A percentile compares a stretch with the other conserved stretches of the same genome.
These are phyloP conservation scores for Malassezia sp. DNA, from an alignment of 1,284 basidiomycete species.

Conservation along the genomic window DNA sequence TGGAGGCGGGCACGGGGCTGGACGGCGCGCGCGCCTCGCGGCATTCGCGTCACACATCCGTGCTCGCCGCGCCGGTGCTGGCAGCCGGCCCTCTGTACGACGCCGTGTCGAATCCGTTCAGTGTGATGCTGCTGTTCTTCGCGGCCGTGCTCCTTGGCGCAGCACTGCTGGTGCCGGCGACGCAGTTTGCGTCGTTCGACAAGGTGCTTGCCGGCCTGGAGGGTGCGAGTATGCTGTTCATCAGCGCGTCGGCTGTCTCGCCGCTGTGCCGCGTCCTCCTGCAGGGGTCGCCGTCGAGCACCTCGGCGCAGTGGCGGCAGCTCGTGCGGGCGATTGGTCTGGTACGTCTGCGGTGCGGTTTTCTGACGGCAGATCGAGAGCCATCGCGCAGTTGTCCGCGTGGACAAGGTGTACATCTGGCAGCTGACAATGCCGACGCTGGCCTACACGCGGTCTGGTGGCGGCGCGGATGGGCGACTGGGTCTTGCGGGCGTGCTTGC, in stretches of 20 bases:
- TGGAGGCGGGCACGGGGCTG: constrained; percentile 20
- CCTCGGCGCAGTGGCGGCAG: constrained; percentile 18
- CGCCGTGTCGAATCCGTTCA: constrained; percentile 41
- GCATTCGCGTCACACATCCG: constrained; percentile 21
- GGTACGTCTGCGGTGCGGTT: too few relatives aligned
- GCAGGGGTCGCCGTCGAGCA: constrained; percentile 30
- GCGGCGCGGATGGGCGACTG: constrained; percentile 14
- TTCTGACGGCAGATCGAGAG: too few relatives aligned
- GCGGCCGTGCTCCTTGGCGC: constrained; percentile 27
- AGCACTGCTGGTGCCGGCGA: constrained; percentile 27
- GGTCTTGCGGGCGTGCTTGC: constrained; percentile 20
- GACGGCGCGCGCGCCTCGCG: constrained; percentile 7
- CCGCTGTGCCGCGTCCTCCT: constrained; percentile 39
- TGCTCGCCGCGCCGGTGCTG: constrained; percentile 23
- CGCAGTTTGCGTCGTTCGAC: constrained; percentile 41
- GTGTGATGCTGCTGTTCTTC: constrained; percentile 42
- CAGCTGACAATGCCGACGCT: constrained; percentile 41
- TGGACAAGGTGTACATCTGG: constrained; percentile 35
- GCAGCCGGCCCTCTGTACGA: constrained; percentile 20
- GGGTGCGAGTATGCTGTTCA: constrained; percentile 37
- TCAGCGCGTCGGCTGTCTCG: constrained; percentile 33
- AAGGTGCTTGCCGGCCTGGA: constrained; percentile 43
- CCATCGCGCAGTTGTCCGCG: constrained; percentile 31
- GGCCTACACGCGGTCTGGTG: constrained; percentile 15
- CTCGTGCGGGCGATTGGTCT: constrained; percentile 20